A percentile compares a stretch with the other conserved stretches of the same genome.
These are phyloP conservation scores for Rhizopogon roseolus DNA, from an alignment of 768 basidiomycete species.

Conservation along the genomic window DNA sequence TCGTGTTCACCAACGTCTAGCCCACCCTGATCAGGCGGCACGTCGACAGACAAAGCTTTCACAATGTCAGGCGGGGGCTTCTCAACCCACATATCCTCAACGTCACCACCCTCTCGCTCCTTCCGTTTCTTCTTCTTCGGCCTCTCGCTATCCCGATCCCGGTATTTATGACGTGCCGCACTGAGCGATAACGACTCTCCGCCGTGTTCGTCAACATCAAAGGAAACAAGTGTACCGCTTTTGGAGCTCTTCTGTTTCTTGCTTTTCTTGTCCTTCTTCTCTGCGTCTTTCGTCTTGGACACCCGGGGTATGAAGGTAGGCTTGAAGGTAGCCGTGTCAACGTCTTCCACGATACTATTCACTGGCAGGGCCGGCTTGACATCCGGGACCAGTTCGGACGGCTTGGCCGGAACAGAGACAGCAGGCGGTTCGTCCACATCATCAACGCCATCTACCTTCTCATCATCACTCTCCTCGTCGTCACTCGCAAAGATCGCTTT, in stretches of 20 bases:
- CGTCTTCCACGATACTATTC: slow-evolving; percentile 11
- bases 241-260: slow-evolving; percentile 42
- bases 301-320: slow-evolving; percentile 75
- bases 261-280: slow-evolving; percentile 45
- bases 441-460: slow-evolving; percentile 27
- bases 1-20: slow-evolving; percentile 8
- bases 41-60: slow-evolving; percentile 25
- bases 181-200: slow-evolving; percentile 29
- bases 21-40: slow-evolving; percentile 8
- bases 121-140: slow-evolving; percentile 43
- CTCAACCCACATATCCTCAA: slow-evolving; percentile 68
- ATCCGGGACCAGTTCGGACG: slow-evolving; percentile 3
- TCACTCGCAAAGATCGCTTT: slow-evolving; percentile 98
- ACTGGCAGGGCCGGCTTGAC: not conserved
- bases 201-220: slow-evolving; percentile 68
- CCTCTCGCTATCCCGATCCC: slow-evolving; percentile 28
- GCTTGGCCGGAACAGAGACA: slow-evolving; percentile 9
- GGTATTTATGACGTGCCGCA: slow-evolving; percentile 25
- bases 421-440: slow-evolving; percentile 2
- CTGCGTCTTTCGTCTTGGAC: slow-evolving; percentile 32
- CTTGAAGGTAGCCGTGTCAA: slow-evolving; percentile 74
- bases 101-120: slow-evolving; percentile 33
- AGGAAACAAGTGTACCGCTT: slow-evolving; percentile 56
- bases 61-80: slow-evolving; percentile 51
- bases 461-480: slow-evolving; percentile 81